Evolutionary conservation across 768 basidiomycete species (phyloP), one percentile per base, ranked within the genome.

Genomic region (Phaffia australis): DNA sequence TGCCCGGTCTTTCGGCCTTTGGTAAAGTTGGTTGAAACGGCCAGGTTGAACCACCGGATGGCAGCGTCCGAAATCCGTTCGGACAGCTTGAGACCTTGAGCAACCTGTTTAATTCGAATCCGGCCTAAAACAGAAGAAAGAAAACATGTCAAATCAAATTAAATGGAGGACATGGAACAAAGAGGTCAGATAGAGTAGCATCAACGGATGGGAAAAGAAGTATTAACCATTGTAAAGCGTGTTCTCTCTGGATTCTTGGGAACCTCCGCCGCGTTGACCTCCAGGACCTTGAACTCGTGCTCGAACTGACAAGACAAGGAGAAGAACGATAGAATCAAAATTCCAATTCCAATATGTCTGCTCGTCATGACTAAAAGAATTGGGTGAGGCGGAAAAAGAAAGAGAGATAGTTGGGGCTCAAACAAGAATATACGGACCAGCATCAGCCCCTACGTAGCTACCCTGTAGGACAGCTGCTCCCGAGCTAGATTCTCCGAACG

Each of bases 381-480:
- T 21, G 32, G 9, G 21, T 14, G 46, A 56, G 23, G 19, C 11
- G 1, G 18, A 9, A 56, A 23, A 46, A 54, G 51, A 8, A 51
- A 21, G 35, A 29, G 7, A 51, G 42, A 47, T 23, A 27, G 58
- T 59, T 14, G 35, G 19, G 58, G 35, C 4, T 42, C 35, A 19
- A 29, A 16, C 29, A 32, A 42, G 27, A 54, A 30, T 15, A 23
- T 30, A 83, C 88, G 75, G 73, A 97, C 93, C 93, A 56, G 92
- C 85, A 64, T 89, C 88, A 72, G 89, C 87, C 0, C 83, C 88
- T 16, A 99, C 90, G 72, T 88, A 95, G 2, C 87, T 85, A 2
- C 95, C 95, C 73, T 93, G 88, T 1, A 95, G 93, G 81, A 97
- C 89, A 1, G 94, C 93, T 5, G 92, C 89, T 29, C 95, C 95